phyloP scores from a whole-genome alignment of 2,329 filamentous ascomycete genomes.

The Incumbomyces delicatus region DNA sequence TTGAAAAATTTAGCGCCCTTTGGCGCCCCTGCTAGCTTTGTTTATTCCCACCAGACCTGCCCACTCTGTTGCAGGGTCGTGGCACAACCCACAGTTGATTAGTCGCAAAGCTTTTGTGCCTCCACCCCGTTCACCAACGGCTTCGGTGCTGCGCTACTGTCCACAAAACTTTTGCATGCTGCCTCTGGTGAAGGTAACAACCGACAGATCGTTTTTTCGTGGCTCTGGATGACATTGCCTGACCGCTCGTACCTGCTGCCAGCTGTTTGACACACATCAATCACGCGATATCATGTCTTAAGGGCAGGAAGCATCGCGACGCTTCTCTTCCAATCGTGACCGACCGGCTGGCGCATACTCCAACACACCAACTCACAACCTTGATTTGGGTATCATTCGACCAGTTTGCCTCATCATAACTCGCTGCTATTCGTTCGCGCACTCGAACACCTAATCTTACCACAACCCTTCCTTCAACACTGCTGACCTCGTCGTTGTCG shows the following conservation, averaged over 20 bases:
- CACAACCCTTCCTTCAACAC: not conserved
- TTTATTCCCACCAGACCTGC: not conserved
- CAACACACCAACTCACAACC: conserved; percentile 5
- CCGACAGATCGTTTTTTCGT: not conserved
- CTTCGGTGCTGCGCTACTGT: not conserved
- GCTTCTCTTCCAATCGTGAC: conserved; percentile 8
- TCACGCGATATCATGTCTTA: conserved; percentile 1
- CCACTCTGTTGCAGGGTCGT: not conserved
- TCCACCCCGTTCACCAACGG: not conserved
- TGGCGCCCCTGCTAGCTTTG: not conserved
- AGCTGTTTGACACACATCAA: not conserved
- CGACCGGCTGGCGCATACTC: conserved; percentile 1
- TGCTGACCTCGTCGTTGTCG: not conserved
- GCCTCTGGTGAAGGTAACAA: not conserved
- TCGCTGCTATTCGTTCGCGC: conserved; percentile 1
- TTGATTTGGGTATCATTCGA: conserved; percentile 6
- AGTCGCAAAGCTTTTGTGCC: not conserved
- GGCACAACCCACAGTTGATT: not conserved
- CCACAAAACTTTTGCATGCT: not conserved
- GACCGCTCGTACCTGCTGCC: not conserved
- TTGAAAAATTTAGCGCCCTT: not conserved
- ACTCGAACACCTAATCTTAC: conserved; percentile 5
- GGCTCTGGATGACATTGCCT: not conserved
- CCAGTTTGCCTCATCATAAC: not conserved
- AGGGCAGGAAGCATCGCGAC: not conserved